Base-by-base conservation (phyloP, 1,284 basidiomycete species). In the Phlebopus sp. region DNA sequence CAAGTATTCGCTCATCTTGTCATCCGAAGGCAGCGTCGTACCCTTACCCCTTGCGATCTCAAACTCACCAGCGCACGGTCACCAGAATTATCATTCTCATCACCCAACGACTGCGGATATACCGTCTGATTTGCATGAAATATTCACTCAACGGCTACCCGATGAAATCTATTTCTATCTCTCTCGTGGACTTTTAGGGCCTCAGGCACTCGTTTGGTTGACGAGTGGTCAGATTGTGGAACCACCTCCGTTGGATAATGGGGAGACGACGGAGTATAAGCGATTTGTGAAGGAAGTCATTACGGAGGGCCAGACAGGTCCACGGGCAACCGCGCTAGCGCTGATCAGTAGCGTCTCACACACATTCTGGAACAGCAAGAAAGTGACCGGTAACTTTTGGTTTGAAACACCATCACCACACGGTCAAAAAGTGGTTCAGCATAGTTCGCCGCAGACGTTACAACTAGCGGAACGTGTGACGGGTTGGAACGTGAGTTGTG, bases 121-220 rank as follows among this genome's bases (percentile, higher is more conserved):
- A 31, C 96, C 96, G 1, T 69, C 74, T 37, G 96, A 99, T 70
- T 74, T 99, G 32, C 90, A 97, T 64, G 94, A 97, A 44, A 89
- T 99, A 55, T 99, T 98, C 72, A 97, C 94, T 3, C 79, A 91
- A 65, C 87, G 93, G 31, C 77, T 99, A 14, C 96, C 97, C 0
- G 96, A 99, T 69, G 95, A 99, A 66, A 79, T 98, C 49, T 98
- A 96, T 73, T 96, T 89, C 69, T 96, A 97, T 67, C 79, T 99
- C 50, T 97, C 94, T 39, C 84, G 93, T 14, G 96, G 96, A 6
- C 79, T 99, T 21, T 70, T 98, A 49, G 85, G 86, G 10, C 88
- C 93, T 0, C 88, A 90, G 55, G 84, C 93, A 8, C 80, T 99
- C 14, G 86, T 93, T 18, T 96, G 92, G 86, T 80, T 99, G 47